phyloP scores from a whole-genome alignment of 345 rosid species.

The Ceriops zippeliana region DNA sequence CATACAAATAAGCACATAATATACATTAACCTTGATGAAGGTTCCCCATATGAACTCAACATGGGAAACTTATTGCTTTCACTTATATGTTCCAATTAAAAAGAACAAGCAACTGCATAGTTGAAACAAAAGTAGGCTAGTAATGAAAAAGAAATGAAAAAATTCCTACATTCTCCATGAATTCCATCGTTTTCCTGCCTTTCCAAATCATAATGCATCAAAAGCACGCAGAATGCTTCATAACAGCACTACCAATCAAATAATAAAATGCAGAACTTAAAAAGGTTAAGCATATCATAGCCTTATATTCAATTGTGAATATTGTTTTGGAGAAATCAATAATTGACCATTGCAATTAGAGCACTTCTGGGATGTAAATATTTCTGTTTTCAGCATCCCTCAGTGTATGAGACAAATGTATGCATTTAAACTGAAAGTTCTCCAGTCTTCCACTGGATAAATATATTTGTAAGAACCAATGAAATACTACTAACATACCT shows the following conservation, averaged over 20 bases:
- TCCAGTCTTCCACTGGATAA: not conserved
- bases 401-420: too few relatives aligned
- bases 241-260: not conserved
- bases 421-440: too few relatives aligned
- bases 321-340: too few relatives aligned
- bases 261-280: not conserved
- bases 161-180: not conserved
- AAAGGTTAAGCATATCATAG: not conserved
- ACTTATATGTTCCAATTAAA: not conserved
- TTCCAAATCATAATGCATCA: not conserved
- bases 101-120: not conserved
- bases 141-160: not conserved
- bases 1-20: not conserved
- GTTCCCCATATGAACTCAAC: not conserved
- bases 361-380: too few relatives aligned
- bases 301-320: not conserved
- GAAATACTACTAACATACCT: conserved; percentile 45
- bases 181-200: not conserved
- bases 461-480: conserved; percentile 6
- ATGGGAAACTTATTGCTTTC: not conserved
- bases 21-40: conserved; percentile 1
- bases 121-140: not conserved
- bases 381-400: too few relatives aligned
- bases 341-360: too few relatives aligned
- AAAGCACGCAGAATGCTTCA: not conserved